phyloP scores from a whole-genome alignment of 768 basidiomycete species.

The Termitomyces sp. region DNA sequence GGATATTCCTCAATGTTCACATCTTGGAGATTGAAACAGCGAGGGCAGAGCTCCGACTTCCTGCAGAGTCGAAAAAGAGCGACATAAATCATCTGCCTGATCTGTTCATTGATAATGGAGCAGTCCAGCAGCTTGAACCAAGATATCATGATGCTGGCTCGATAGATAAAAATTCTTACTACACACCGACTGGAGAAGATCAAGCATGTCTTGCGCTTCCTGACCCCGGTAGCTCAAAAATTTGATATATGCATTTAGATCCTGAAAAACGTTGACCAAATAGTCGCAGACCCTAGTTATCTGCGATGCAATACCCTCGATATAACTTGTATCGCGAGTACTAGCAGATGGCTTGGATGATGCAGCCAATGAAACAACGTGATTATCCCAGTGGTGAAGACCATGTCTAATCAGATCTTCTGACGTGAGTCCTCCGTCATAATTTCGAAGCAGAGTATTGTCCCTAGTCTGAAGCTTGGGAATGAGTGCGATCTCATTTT shows the following conservation, averaged over 20 bases:
- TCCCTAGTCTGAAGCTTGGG: too few relatives aligned
- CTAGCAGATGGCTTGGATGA: too few relatives aligned
- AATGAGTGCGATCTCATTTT: too few relatives aligned
- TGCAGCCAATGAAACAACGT: too few relatives aligned
- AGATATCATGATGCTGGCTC: not conserved
- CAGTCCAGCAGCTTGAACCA: not conserved
- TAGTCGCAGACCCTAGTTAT: too few relatives aligned
- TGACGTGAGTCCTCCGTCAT: too few relatives aligned
- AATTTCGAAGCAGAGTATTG: too few relatives aligned
- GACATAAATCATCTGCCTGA: conserved; percentile 10
- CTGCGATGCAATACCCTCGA: too few relatives aligned
- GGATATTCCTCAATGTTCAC: conserved; percentile 1
- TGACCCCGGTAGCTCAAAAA: not conserved
- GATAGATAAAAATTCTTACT: not conserved
- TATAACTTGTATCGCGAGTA: too few relatives aligned
- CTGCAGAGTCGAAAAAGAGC: conserved; percentile 18
- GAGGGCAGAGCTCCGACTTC: conserved; percentile 21
- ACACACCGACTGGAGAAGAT: not conserved
- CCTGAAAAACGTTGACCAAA: too few relatives aligned
- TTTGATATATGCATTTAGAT: not conserved
- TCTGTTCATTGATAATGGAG: not conserved
- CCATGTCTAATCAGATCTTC: too few relatives aligned
- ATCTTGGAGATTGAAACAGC: conserved; percentile 15
- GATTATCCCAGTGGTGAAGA: too few relatives aligned
- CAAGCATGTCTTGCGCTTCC: not conserved